Percentiles rank a stretch among this genome's conserved stretches.
Evolutionary conservation across 257 asterid species (phyloP).

Genomic region (Nemophila menziesii): DNA sequence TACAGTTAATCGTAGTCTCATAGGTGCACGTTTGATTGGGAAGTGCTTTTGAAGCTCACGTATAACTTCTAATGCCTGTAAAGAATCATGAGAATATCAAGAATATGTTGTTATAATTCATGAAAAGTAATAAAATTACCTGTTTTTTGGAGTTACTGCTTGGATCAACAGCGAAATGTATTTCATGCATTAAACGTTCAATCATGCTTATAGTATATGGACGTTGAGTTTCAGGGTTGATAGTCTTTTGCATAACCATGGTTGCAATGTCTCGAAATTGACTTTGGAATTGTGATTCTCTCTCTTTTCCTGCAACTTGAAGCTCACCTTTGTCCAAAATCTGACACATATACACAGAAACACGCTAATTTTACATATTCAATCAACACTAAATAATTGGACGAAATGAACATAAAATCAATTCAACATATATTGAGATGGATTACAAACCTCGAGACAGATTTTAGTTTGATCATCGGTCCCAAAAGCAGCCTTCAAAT

Average conservation of each 20-base stretch:
- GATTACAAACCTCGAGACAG: slow-evolving; percentile 57
- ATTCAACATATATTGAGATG: background rate
- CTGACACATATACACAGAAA: slow-evolving; percentile 21
- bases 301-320: slow-evolving; percentile 96
- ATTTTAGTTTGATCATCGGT: slow-evolving; percentile 70
- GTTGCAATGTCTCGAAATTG: slow-evolving; percentile 93
- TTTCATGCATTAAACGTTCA: slow-evolving; percentile 91
- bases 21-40: slow-evolving; percentile 84
- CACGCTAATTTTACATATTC: background rate
- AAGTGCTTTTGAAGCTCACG: slow-evolving; percentile 86
- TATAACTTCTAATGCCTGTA: slow-evolving; percentile 85
- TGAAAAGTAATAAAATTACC: no score
- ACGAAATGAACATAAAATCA: background rate
- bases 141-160: slow-evolving; percentile 92
- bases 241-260: slow-evolving; percentile 85
- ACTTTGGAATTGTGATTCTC: slow-evolving; percentile 81
- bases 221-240: slow-evolving; percentile 78
- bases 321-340: slow-evolving; percentile 96
- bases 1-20: slow-evolving; percentile 67
- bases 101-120: no score
- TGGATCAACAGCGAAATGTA: slow-evolving; percentile 86
- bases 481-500: slow-evolving; percentile 67
- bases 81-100: no score
- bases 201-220: slow-evolving; percentile 97
- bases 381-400: background rate